Percentiles rank a stretch among this genome's conserved stretches.
Evolutionary conservation across 345 rosid species (phyloP).

Genomic region (Brassica napus): DNA sequence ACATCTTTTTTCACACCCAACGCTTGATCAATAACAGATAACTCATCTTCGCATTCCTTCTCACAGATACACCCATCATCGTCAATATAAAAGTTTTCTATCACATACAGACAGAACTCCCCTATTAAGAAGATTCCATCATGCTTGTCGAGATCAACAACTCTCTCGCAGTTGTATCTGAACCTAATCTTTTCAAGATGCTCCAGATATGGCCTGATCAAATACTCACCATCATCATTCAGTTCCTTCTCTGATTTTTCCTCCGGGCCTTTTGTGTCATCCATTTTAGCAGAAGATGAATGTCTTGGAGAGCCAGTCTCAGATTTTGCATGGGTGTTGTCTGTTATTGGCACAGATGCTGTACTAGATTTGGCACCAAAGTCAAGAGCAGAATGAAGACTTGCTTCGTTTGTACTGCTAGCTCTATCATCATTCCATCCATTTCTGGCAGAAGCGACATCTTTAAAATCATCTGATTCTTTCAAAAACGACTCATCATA

Average conservation of each 20-base stretch:
- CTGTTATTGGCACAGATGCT: constrained; percentile 69
- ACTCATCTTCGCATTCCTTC: constrained; percentile 92
- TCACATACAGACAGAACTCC: constrained; percentile 81
- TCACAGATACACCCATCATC: constrained; percentile 84
- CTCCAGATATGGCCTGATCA: constrained; percentile 94
- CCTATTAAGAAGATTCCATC: constrained; percentile 97
- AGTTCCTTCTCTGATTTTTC: constrained; percentile 84
- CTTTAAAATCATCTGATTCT: constrained; percentile 54
- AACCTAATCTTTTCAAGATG: constrained; percentile 86
- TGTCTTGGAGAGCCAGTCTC: constrained; percentile 79
- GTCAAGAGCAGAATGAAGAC: constrained; percentile 96
- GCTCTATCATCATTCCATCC: constrained; percentile 85
- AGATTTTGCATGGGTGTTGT: constrained; percentile 67
- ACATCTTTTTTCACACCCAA: constrained; percentile 95
- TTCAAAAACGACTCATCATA: constrained; percentile 61
- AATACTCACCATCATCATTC: constrained; percentile 91
- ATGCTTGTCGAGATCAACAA: constrained; percentile 94
- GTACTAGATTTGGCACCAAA: constrained; percentile 83
- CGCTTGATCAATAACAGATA: constrained; percentile 98
- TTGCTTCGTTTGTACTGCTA: constrained; percentile 87
- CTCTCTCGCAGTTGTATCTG: constrained; percentile 95
- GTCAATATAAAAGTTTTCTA: constrained; percentile 90
- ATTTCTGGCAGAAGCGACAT: constrained; percentile 58
- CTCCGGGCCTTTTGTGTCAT: constrained; percentile 58
- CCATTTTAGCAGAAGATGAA: constrained; percentile 62